Percentiles rank a stretch among this genome's conserved stretches.
Evolutionary conservation across 2,329 filamentous ascomycete species (phyloP).

Genomic region (Xylaria digitata): DNA sequence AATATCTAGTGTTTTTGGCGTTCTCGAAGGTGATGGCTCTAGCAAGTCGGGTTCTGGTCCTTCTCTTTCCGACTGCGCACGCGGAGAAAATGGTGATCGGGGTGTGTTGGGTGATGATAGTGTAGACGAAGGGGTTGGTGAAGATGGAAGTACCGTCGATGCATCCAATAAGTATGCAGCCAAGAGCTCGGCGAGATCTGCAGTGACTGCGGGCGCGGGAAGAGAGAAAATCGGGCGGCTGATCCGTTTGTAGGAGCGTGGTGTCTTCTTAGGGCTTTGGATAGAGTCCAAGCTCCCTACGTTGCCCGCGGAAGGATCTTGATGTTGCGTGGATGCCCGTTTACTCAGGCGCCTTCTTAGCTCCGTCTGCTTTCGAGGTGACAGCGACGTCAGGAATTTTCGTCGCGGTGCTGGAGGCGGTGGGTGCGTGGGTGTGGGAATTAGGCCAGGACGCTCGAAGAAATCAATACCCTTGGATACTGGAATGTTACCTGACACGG

Average conservation of each 20-base stretch:
- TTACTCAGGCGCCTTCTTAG: constrained; percentile 42
- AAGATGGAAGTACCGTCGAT: constrained; percentile 24
- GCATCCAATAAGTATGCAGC: constrained; percentile 41
- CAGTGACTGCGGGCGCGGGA: constrained; percentile 33
- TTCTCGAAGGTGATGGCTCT: constrained; percentile 39
- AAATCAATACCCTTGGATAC: constrained; percentile 47
- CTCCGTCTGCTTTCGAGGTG: constrained; percentile 42
- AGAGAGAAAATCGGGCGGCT: constrained; percentile 42
- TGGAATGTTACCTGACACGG: constrained; percentile 44
- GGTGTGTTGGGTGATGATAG: constrained; percentile 38
- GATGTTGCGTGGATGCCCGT: constrained; percentile 36
- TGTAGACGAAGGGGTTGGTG: constrained; percentile 29
- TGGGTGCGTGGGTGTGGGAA: constrained; percentile 13
- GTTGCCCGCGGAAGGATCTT: constrained; percentile 23
- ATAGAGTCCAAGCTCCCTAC: constrained; percentile 1
- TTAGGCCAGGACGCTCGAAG: constrained; percentile 40
- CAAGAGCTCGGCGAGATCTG: constrained; percentile 41
- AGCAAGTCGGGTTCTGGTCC: constrained; percentile 39
- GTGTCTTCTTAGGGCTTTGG: constrained; percentile 38
- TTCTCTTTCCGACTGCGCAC: constrained; percentile 28
- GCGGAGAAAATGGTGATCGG: constrained; percentile 30
- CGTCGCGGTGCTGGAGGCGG: constrained; percentile 38
- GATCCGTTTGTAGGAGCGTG: constrained; percentile 45
- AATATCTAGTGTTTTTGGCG: constrained; percentile 21
- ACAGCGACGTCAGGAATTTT: constrained; percentile 45